These are phyloP conservation scores for Didymella sp. DNA, from an alignment of 2,329 filamentous ascomycete genomes.

Conservation along the genomic window DNA sequence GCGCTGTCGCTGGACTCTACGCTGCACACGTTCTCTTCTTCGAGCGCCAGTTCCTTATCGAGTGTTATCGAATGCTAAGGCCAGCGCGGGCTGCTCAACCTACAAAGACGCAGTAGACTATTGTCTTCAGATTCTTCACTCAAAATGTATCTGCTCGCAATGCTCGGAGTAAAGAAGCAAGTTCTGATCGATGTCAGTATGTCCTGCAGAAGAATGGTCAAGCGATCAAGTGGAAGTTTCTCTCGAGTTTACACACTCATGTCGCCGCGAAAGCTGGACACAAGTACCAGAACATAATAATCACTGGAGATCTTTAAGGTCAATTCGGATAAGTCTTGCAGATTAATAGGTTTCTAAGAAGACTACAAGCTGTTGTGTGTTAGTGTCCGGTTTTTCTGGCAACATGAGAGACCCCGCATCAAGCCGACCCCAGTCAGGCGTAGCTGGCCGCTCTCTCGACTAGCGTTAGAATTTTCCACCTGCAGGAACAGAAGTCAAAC, in stretches of 20 bases:
- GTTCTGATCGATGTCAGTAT: not conserved
- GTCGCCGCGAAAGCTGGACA: too few relatives aligned
- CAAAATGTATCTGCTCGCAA: not conserved
- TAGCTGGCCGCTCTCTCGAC: slow-evolving; percentile 13
- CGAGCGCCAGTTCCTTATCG: slow-evolving; percentile 42
- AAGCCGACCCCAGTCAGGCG: slow-evolving; percentile 13
- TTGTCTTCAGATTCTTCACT: too few relatives aligned
- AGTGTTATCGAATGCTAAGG: slow-evolving; percentile 46
- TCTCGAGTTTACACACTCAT: not conserved
- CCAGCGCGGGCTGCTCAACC: slow-evolving; percentile 14
- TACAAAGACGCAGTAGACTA: not conserved
- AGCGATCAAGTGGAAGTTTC: not conserved
- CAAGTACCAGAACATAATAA: too few relatives aligned
- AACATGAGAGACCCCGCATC: too few relatives aligned
- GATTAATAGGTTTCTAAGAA: too few relatives aligned
- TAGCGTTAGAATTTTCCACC: slow-evolving; percentile 29
- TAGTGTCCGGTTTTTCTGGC: too few relatives aligned
- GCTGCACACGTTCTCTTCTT: slow-evolving; percentile 44
- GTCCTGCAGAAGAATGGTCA: not conserved
- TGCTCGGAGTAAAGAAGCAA: not conserved
- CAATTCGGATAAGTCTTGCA: too few relatives aligned
- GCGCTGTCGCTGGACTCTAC: slow-evolving; percentile 47
- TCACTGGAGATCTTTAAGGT: too few relatives aligned
- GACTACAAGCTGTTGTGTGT: too few relatives aligned
- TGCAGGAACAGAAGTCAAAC: slow-evolving; percentile 19